phyloP scores from a whole-genome alignment of 2,329 filamentous ascomycete species.

The Aspergillus latus region DNA sequence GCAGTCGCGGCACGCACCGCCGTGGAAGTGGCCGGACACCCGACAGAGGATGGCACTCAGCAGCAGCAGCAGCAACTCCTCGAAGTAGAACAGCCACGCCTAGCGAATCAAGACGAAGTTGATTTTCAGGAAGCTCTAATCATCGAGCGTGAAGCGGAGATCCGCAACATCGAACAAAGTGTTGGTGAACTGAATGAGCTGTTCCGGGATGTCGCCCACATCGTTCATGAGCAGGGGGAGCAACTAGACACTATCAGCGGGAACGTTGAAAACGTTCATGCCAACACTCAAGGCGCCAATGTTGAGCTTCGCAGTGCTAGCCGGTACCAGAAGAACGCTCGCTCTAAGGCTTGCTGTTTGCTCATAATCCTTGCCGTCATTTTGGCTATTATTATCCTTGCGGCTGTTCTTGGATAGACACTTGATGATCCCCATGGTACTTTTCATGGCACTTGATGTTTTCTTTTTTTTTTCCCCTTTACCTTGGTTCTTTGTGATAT shows the following conservation, averaged over 20 bases:
- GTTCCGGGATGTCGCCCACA: slow-evolving; percentile 96
- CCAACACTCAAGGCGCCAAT: slow-evolving; percentile 82
- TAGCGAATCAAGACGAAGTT: slow-evolving; percentile 90
- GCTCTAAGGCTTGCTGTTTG: slow-evolving; percentile 91
- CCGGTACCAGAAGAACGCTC: slow-evolving; percentile 90
- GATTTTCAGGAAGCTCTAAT: slow-evolving; percentile 97
- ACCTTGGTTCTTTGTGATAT: slow-evolving; percentile 33
- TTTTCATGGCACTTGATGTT: slow-evolving; percentile 7
- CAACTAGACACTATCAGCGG: slow-evolving; percentile 82
- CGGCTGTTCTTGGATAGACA: slow-evolving; percentile 70
- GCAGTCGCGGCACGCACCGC: slow-evolving; percentile 79
- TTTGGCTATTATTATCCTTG: slow-evolving; percentile 82
- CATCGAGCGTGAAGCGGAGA: slow-evolving; percentile 93
- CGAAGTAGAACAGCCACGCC: slow-evolving; percentile 68
- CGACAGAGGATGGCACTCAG: slow-evolving; percentile 38
- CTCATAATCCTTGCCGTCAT: slow-evolving; percentile 86
- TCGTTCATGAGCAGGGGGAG: slow-evolving; percentile 90
- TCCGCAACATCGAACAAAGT: slow-evolving; percentile 94
- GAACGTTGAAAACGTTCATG: slow-evolving; percentile 80
- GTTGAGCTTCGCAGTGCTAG: slow-evolving; percentile 80
- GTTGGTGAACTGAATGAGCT: slow-evolving; percentile 95
- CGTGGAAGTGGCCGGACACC: slow-evolving; percentile 57
- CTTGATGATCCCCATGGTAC: not conserved
- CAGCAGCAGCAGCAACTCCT: slow-evolving; percentile 68
- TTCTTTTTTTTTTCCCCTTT: slow-evolving; percentile 1